Evolutionary conservation across 768 basidiomycete genomes (phyloP), one percentile per base, ranked within the genome.

Genomic region (Boletus eberwhitei): DNA sequence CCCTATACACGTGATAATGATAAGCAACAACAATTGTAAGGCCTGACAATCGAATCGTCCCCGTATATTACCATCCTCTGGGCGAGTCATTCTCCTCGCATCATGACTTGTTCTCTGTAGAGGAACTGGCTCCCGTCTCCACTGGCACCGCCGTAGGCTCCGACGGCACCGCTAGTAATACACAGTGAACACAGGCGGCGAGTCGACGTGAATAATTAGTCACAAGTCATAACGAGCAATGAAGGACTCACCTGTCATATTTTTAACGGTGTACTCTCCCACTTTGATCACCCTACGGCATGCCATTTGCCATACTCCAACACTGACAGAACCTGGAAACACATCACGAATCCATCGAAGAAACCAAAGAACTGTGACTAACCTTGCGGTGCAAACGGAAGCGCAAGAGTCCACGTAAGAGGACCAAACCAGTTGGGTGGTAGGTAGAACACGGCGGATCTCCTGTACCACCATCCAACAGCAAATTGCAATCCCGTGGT

Each of bases 241-340:
- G 19, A 44, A 38, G 21, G 19, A 59, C 75, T 71, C 59, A 81
- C 81, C 72, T 9, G 74, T 62, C 42, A 88, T 64, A 53, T 87
- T 87, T 66, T 82, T 87, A 52, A 87, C 84, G 6, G 87, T 76
- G 22, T 82, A 79, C 69, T 93, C 91, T 42, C 85, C 79, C n/a
- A 86, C 77, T 55, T 81, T 79, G 54, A 98, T 79, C n/a, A 93
- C 88, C 48, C 93, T 79, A 59, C 83, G 86, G 72, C 93, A 95
- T 8, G 93, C 90, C 85, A 97, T 91, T 65, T 93, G 90, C 96
- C 96, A 99, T 38, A 93, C 82, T 1, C 89, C 90, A 39, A 93
- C 92, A 62, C 92, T 93, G 55, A 99, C 88, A 12, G 93, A 90
- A 12, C 96, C 95, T 94, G 58, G 17, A 57, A 22, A 52, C 26